Base-by-base conservation (phyloP, 2,329 filamentous ascomycete species). In the Graphilbum ipis-grandicollis region DNA sequence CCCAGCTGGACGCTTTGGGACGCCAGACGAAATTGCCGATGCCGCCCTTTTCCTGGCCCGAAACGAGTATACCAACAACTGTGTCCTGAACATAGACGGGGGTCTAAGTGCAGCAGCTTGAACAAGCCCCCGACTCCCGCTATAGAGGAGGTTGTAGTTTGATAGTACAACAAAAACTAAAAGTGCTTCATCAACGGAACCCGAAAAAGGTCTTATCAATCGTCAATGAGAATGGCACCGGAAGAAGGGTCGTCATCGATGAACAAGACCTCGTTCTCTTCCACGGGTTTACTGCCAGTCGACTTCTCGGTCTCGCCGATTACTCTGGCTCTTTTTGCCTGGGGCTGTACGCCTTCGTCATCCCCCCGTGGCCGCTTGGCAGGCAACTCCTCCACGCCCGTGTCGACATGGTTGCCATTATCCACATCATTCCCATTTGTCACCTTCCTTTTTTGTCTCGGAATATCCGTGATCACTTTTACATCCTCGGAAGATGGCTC, bases 41-140 rank as follows among this genome's bases (percentile, higher is more conserved):
- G 83, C 84, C 38, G 81, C 79, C 33, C 51, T 78, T 21, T 93
- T 92, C 53, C 65, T 93, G 14, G 78, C 72, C 22, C 66, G 66
- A 33, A 93, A 90, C 54, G 60, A 70, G 43, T 93, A 88, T 56
- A 80, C 83, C 39, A 88, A 88, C 53, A 92, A 92, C 46, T 90
- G 82, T 53, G 66, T 86, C 35, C 63, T 93, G 36, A 90, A 86
- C 53, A 63, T 93, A 21, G 85, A 93, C 55, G 85, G 85, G 14
- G 85, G 85, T 2, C 54, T 92, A 46, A 85, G 79, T 53, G 80
- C 79, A 35, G 56, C 56, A 47, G 14, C 15, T 3, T 44, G 26
- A 28, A 4, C n/a, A n/a, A n/a, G n/a, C n/a, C n/a, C n/a, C n/a
- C n/a, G n/a, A n/a, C n/a, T n/a, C n/a, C n/a, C n/a, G n/a, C n/a